Conservation (phyloP, 106 monocot genomes). For the Iris macrosiphon region DNA sequence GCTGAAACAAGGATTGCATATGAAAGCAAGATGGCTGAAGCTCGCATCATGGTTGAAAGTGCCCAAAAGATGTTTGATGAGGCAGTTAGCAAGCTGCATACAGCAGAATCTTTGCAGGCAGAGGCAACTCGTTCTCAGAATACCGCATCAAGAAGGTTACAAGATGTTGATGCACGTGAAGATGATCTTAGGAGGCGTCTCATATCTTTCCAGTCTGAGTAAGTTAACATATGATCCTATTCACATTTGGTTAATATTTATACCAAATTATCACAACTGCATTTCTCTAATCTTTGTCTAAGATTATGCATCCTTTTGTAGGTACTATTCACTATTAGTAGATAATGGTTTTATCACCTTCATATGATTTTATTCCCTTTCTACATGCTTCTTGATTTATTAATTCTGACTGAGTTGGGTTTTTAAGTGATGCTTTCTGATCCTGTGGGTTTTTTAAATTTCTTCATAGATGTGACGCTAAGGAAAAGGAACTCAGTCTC, state of each 20-base stretch:
- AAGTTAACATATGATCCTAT: conserved; percentile 20
- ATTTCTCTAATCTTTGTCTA: too few relatives aligned
- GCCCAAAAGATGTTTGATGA: conserved; percentile 71
- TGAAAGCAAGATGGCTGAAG: conserved; percentile 77
- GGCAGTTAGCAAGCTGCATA: conserved; percentile 46
- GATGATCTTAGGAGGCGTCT: conserved; percentile 70
- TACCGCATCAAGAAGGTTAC: conserved; percentile 54
- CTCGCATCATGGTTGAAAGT: conserved; percentile 33
- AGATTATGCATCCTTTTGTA: too few relatives aligned
- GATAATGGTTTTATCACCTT: too few relatives aligned
- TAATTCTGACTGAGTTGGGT: too few relatives aligned
- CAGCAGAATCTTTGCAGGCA: conserved; percentile 56
- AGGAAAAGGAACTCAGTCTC: conserved; percentile 61
- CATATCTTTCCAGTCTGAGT: conserved; percentile 57
- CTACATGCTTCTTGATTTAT: too few relatives aligned
- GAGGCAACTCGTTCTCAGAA: conserved; percentile 50
- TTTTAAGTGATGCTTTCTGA: too few relatives aligned
- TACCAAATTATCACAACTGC: too few relatives aligned
- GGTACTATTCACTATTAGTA: too few relatives aligned
- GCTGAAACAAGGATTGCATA: conserved; percentile 78
- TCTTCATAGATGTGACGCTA: conserved; percentile 56
- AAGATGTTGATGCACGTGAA: conserved; percentile 89
- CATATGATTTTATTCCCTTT: too few relatives aligned
- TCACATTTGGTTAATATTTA: too few relatives aligned
- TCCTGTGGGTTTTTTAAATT: not conserved